These are phyloP conservation scores for Rubia yunnanensis DNA, from an alignment of 257 asterid genomes.

Conservation along the genomic window DNA sequence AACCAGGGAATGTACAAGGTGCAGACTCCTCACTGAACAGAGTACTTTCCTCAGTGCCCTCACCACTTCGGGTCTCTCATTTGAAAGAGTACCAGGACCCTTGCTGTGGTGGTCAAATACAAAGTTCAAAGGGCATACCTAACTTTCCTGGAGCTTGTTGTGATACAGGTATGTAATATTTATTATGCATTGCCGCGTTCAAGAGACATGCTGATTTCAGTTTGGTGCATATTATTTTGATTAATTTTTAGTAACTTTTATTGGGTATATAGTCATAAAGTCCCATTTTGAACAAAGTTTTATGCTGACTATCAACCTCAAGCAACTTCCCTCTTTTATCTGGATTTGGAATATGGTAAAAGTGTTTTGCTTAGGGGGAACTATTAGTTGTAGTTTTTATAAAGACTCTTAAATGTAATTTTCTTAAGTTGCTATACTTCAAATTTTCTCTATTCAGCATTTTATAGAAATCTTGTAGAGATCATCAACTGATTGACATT, in stretches of 20 bases:
- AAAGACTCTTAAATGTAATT: no score
- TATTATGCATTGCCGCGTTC: constrained; percentile 8
- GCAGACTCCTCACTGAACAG: constrained; percentile 83
- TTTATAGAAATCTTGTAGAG: neutral
- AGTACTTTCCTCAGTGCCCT: constrained; percentile 54
- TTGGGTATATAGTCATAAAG: neutral
- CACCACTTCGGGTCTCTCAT: constrained; percentile 78
- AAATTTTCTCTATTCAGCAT: neutral
- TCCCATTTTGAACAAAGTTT: no score
- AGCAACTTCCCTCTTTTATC: no score
- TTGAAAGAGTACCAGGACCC: constrained; percentile 56
- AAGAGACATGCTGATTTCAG: no score
- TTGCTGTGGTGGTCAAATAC: constrained; percentile 30
- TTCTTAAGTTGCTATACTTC: neutral
- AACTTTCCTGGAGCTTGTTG: constrained; percentile 21
- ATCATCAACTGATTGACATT: neutral
- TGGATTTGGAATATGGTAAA: no score
- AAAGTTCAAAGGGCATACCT: constrained; percentile 31
- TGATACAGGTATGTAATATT: constrained; percentile 41
- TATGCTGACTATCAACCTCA: no score
- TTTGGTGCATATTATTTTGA: no score
- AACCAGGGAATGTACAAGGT: constrained; percentile 72
- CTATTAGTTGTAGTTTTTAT: neutral
- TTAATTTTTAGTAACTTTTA: neutral
- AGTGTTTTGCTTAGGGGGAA: neutral